A percentile compares a stretch with the other conserved stretches of the same genome.
phyloP scores from a whole-genome alignment of 1,284 basidiomycete species.

The Salmacisia buchloeana region DNA sequence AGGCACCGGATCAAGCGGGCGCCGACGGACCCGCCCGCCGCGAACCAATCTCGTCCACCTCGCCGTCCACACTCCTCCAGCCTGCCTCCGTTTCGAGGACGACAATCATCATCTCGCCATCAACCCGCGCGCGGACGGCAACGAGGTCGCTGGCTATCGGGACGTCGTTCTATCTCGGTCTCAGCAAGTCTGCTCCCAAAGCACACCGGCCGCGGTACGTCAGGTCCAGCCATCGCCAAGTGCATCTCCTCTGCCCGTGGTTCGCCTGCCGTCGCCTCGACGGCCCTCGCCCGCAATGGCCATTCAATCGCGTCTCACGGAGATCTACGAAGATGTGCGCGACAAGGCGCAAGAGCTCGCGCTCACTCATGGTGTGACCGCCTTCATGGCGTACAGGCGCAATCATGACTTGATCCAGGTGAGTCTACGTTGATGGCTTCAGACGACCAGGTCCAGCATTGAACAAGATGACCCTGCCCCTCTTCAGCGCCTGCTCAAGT shows the following conservation, averaged over 20 bases:
- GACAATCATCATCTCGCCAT: too few species aligned
- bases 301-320: neutral
- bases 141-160: too few species aligned
- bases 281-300: neutral
- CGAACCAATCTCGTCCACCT: too few species aligned
- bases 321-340: neutral
- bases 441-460: neutral
- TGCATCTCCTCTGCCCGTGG: neutral
- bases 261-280: too few species aligned
- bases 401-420: constrained; percentile 8
- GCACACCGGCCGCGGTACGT: neutral
- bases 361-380: neutral
- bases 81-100: too few species aligned
- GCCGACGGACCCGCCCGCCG: too few species aligned
- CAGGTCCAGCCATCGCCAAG: neutral
- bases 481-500: neutral
- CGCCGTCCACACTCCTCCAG: too few species aligned
- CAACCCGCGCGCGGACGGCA: too few species aligned
- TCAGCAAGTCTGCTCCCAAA: too few species aligned
- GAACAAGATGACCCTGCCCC: neutral
- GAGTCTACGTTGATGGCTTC: neutral
- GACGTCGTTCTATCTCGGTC: too few species aligned
- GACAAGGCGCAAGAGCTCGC: constrained; percentile 5
- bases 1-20: too few species aligned
- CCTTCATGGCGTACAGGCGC: constrained; percentile 1